Percentiles rank a stretch among this genome's conserved stretches.
Evolutionary conservation across 192 early-diverging fungal species (phyloP).

Genomic region (Backusella australiensis): DNA sequence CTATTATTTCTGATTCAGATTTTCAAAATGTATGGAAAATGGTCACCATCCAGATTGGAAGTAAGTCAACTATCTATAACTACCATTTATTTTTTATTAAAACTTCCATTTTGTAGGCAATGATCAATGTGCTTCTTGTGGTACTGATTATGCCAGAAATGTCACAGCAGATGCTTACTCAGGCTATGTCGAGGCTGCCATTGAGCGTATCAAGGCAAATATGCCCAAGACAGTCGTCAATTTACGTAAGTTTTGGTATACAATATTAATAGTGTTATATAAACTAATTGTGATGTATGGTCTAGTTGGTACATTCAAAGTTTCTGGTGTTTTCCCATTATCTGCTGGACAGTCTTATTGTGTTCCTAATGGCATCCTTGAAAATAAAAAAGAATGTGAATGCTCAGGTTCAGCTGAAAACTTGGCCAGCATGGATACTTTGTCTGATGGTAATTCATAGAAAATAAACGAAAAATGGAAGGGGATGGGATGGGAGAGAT

Average conservation of each 20-base stretch:
- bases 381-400: neutral
- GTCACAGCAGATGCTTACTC: conserved; percentile 2
- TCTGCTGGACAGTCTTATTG: neutral
- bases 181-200: conserved; percentile 12
- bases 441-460: conserved; percentile 8
- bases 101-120: conserved; percentile 5
- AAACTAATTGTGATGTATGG: neutral
- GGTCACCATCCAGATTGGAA: conserved; percentile 22
- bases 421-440: neutral
- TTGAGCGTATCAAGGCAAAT: conserved; percentile 11
- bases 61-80: neutral
- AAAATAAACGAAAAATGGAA: neutral
- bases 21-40: conserved; percentile 12
- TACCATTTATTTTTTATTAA: neutral
- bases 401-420: neutral
- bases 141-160: neutral
- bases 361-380: conserved; percentile 7
- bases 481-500: neutral
- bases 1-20: neutral
- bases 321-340: conserved; percentile 5
- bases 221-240: conserved; percentile 19
- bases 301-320: conserved; percentile 1
- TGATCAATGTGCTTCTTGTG: conserved; percentile 22
- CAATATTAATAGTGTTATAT: neutral
- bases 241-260: conserved; percentile 14